Base-by-base conservation (phyloP, 768 basidiomycete genomes). In the Trametes punicea region DNA sequence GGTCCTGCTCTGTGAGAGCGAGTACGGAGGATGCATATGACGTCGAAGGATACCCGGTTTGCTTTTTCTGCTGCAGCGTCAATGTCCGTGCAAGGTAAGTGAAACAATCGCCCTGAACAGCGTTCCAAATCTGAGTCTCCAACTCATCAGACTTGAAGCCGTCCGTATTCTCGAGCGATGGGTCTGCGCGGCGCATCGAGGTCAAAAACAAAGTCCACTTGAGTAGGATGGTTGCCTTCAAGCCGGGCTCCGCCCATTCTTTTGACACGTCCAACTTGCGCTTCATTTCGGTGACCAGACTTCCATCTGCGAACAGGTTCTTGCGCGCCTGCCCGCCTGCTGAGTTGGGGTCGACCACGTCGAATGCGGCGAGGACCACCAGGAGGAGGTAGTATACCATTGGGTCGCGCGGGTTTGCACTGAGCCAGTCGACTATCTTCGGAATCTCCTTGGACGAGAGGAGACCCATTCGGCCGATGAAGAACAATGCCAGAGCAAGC, bases 121-220 rank as follows among this genome's bases (percentile, higher is more conserved):
- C 90, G 62, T 82, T 82, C 83, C 86, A 88, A 20, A 93, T 83
- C 57, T 90, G 85, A 1, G 79, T 81, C 69, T 95, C 92, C 38
- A 95, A 77, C 51, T 88, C 84, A 49, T 91, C 88, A 2, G 89
- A 85, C 59, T 77, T 83, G 71, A 85, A 87, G 2, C 84, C 89
- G 6, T 74, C 76, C 27, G 77, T 75, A 62, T 81, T 77, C 62
- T 89, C 86, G 33, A 93, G 70, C 4, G 78, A 75, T 1, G 82
- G 73, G 62, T 90, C 83, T 18, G 81, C 79, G 66, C 87, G 84
- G 23, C 91, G 78, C 6, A 83, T 79, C 60, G 90, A 85, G 1
- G 90, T 85, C 61, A 93, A 74, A 69, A 92, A 91, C 55, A 95
- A 76, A 0, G 92, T 88, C 91, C 92, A 95, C 65, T 91, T 90